These are phyloP conservation scores for Pythium brachiatum DNA, from an alignment of 352 stramenopile genomes.

Conservation along the genomic window DNA sequence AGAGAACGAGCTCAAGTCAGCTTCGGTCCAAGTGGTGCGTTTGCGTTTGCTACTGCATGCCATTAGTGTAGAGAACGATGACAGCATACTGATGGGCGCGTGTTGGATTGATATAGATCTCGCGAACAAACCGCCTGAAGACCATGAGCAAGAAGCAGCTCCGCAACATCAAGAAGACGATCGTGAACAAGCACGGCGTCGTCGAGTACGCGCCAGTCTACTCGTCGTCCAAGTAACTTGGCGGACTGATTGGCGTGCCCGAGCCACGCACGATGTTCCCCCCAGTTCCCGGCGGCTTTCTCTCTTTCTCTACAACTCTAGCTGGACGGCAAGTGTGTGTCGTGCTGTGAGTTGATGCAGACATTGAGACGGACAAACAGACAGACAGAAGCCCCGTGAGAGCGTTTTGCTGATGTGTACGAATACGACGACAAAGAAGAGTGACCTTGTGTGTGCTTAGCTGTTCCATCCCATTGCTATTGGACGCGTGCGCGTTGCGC, in stretches of 20 bases:
- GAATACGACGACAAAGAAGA: constrained; percentile 7
- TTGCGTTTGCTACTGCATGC: too few relatives aligned
- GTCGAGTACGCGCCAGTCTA: constrained; percentile 88
- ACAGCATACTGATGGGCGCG: constrained; percentile 7
- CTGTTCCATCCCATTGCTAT: not conserved
- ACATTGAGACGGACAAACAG: not conserved
- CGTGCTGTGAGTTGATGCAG: too few relatives aligned
- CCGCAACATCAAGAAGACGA: constrained; percentile 90
- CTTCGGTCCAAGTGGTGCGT: constrained; percentile 82
- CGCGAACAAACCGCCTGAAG: constrained; percentile 85
- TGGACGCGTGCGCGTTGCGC: not conserved
- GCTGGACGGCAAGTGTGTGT: too few relatives aligned
- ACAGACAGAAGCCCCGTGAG: not conserved
- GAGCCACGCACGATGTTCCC: not conserved
- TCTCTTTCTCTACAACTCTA: not conserved
- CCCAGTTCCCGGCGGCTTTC: not conserved
- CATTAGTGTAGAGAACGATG: not conserved
- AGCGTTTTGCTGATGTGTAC: constrained; percentile 4
- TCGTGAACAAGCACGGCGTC: constrained; percentile 90
- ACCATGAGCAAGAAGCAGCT: constrained; percentile 93
- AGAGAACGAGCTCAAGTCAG: constrained; percentile 90
- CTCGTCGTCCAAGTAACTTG: constrained; percentile 55
- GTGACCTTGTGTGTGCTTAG: not conserved
- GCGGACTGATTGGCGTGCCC: not conserved
- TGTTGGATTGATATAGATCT: constrained; percentile 50